These are phyloP conservation scores for Marchantia polymorpha DNA, from an alignment of 225 moss, liverwort and hornwort genomes.

Conservation along the genomic window DNA sequence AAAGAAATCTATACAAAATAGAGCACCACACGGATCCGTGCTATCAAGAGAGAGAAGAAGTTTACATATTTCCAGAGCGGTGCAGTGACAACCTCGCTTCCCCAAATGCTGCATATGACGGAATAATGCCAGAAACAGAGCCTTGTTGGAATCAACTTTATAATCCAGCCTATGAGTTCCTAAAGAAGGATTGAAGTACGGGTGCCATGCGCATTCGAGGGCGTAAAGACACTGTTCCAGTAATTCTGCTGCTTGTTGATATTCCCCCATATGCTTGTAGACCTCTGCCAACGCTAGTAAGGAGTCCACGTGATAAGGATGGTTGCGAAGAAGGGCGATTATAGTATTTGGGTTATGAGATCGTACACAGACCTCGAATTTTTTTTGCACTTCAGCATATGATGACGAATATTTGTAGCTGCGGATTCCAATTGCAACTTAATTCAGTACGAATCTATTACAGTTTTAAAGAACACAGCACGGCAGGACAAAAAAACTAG, in stretches of 20 bases:
- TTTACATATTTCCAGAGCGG: slow-evolving; percentile 95
- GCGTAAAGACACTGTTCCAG: slow-evolving; percentile 80
- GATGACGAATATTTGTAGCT: slow-evolving; percentile 73
- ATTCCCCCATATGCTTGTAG: slow-evolving; percentile 84
- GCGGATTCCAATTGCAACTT: slow-evolving; percentile 6
- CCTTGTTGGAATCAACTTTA: slow-evolving; percentile 63
- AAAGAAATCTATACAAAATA: slow-evolving; percentile 88
- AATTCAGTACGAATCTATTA: neutral
- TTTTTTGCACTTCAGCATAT: slow-evolving; percentile 73
- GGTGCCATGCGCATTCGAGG: slow-evolving; percentile 92
- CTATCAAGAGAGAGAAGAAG: slow-evolving; percentile 78
- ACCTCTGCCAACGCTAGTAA: slow-evolving; percentile 76
- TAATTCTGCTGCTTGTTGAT: slow-evolving; percentile 62
- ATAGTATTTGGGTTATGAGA: slow-evolving; percentile 81
- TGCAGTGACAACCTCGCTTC: slow-evolving; percentile 87
- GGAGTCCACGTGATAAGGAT: slow-evolving; percentile 91
- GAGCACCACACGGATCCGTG: slow-evolving; percentile 78
- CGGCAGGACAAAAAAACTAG: neutral
- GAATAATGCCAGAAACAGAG: slow-evolving; percentile 70
- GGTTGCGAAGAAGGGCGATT: slow-evolving; percentile 61
- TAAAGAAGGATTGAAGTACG: slow-evolving; percentile 66
- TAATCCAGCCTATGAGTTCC: slow-evolving; percentile 81
- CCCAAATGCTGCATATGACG: slow-evolving; percentile 90
- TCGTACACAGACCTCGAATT: slow-evolving; percentile 66
- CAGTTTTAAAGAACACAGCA: neutral